Evolutionary conservation across 176 grass and related monocot genomes (phyloP), one percentile per base, ranked within the genome.

Genomic region (Eragrostis nindensis): DNA sequence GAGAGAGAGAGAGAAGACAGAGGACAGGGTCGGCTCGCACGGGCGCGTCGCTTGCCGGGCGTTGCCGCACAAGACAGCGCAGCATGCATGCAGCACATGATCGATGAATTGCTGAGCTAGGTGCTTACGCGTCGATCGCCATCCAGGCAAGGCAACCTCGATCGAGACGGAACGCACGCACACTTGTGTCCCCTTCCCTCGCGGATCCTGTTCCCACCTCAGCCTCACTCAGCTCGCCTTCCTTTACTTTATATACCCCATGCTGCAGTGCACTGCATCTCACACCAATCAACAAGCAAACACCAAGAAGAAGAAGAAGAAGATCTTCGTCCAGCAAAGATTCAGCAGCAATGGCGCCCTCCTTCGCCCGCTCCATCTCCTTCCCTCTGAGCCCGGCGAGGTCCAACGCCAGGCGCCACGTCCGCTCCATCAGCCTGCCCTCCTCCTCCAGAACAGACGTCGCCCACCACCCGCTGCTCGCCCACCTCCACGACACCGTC

Each of bases 331-430:
- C 6, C 3, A 44, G 4, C 32, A 4, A 36, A 46, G 45, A 46
- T 46, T 8, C 15, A 19, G 18, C 40, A 53, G 2, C 68, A 64
- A 97, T 97, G 94, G 86, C 84, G 47, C 86, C 91, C 45, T 19
- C 56, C 46, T 94, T 97, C 45, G 70, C 75, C 41, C 91, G 94
- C 46, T 94, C 94, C 48, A 79, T 89, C 71, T 91, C 89, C 24
- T 84, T 96, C 40, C 79, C 82, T 1, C 82, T 91, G 1, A 89
- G 80, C 84, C 84, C 87, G 1, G 73, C 64, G 4, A 36, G 76
- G 25, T 41, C 50, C 11, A n/a, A 73, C 38, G 12, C 79, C 40
- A 16, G 32, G 3, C 47, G 42, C 27, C 89, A 91, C 79, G 83
- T 86, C 8, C 82, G 92, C 49, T 91, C 92, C 47, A 30, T 47